Evolutionary conservation across 208 protist genomes (phyloP).

Genomic region (Acanthamoeba castellanii): DNA sequence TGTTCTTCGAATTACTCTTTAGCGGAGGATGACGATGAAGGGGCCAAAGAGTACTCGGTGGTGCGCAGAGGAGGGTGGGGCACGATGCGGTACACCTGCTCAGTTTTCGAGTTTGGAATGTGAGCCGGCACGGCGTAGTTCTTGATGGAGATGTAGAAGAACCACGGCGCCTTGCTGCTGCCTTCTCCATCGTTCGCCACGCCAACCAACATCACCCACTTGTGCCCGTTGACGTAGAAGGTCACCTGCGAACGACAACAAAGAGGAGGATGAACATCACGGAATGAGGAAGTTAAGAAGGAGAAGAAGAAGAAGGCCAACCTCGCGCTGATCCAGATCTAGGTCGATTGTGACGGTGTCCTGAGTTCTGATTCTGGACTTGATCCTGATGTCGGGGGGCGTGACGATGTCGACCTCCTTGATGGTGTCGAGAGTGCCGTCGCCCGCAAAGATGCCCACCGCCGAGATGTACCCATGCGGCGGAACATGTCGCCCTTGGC

Average conservation of each 20-base stretch:
- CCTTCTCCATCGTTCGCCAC: background rate
- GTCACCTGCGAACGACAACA: background rate
- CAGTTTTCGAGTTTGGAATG: background rate
- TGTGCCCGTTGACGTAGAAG: constrained; percentile 10
- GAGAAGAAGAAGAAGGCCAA: background rate
- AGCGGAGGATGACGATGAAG: background rate
- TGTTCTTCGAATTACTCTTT: background rate
- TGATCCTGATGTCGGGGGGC: background rate
- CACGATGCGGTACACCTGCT: background rate
- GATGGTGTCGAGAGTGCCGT: constrained; percentile 32
- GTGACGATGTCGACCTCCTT: background rate
- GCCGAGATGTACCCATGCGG: constrained; percentile 10
- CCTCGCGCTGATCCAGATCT: background rate
- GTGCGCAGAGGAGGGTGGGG: background rate
- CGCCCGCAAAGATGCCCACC: background rate
- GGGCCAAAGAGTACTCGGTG: background rate
- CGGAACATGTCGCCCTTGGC: background rate
- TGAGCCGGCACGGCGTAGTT: background rate
- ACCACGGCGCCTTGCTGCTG: background rate
- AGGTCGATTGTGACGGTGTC: constrained; percentile 12
- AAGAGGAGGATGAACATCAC: too few species aligned
- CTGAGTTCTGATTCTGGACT: background rate
- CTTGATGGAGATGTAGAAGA: constrained; percentile 41
- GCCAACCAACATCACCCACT: background rate
- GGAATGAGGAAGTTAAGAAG: too few species aligned